A percentile compares a stretch with the other conserved stretches of the same genome.
phyloP scores from a whole-genome alignment of 192 early-diverging fungal species.

The Coemansia sp. region DNA sequence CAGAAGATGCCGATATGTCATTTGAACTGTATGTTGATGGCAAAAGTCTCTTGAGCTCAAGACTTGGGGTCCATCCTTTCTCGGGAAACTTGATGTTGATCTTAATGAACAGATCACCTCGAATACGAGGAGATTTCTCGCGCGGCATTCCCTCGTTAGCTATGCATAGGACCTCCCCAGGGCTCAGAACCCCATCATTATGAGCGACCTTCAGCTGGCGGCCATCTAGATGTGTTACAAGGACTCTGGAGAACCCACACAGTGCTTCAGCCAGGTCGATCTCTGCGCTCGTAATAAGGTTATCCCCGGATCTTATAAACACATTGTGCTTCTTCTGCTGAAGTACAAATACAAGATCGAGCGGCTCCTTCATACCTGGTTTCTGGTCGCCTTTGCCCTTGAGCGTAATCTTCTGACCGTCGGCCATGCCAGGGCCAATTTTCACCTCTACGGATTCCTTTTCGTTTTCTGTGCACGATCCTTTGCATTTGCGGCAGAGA shows the following conservation, averaged over 20 bases:
- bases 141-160: constrained; percentile 91
- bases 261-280: constrained; percentile 91
- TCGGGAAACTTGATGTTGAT: constrained; percentile 89
- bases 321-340: constrained; percentile 77
- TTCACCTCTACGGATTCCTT: constrained; percentile 90
- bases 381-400: constrained; percentile 94
- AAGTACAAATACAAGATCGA: constrained; percentile 91
- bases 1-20: background rate
- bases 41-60: constrained; percentile 19
- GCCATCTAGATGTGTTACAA: constrained; percentile 87
- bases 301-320: constrained; percentile 80
- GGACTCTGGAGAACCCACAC: constrained; percentile 81
- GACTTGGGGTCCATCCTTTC: constrained; percentile 27
- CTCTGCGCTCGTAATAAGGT: constrained; percentile 76
- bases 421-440: constrained; percentile 92
- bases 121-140: constrained; percentile 65
- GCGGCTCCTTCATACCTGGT: constrained; percentile 80
- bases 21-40: constrained; percentile 17
- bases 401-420: constrained; percentile 89
- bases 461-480: constrained; percentile 78
- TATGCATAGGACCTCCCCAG: constrained; percentile 86
- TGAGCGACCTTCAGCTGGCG: constrained; percentile 82
- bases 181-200: constrained; percentile 78
- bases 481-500: constrained; percentile 93
- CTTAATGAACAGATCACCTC: constrained; percentile 87